Base-by-base conservation (phyloP, 345 rosid species). In the Clarkia xantiana region DNA sequence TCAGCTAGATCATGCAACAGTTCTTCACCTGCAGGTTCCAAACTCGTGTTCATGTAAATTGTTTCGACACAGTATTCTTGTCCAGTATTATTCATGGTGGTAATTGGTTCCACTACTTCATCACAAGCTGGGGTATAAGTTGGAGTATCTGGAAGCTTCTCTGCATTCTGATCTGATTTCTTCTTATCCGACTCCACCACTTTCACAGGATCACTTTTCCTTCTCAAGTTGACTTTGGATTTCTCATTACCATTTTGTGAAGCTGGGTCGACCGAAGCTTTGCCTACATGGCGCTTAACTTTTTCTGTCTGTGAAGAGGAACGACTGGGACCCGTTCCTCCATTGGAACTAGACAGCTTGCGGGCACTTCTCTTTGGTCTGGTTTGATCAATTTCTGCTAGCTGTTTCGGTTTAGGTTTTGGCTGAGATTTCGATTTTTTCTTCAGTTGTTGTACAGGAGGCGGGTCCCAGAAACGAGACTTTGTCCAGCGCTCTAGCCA, bases 401-500 rank as follows among this genome's bases (percentile, higher is more conserved):
- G 66, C 58, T 55, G 47, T 45, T 67, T 10, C 58, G 61, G 49
- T 51, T 51, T 44, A 1, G 23, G 61, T 71, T 74, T 73, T 44
- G 54, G 50, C 60, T 50, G 62, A 55, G 73, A 44, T 49, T 49
- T 73, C 60, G 73, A 42, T 49, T 49, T 73, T 62, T 60, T 76
- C 62, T 65, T 60, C 44, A 49, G 60, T 40, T 65, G 68, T 29
- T 29, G 36, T 29, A 29, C 36, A 18, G 72, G 60, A 65, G 61
- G 64, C 42, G 72, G 68, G 56, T 58, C 67, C 91, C 84, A 81
- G 58, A 77, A 74, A 47, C 42, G 68, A 58, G 73, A 71, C 5
- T 42, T 65, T 18, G 87, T 74, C 94, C 97, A 88, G 46, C 91
- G 81, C 57, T 62, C 74, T 57, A 81, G 72, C 97, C 97, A 88